phyloP scores from a whole-genome alignment of 1,284 basidiomycete genomes.

The Boletus calvinii region DNA sequence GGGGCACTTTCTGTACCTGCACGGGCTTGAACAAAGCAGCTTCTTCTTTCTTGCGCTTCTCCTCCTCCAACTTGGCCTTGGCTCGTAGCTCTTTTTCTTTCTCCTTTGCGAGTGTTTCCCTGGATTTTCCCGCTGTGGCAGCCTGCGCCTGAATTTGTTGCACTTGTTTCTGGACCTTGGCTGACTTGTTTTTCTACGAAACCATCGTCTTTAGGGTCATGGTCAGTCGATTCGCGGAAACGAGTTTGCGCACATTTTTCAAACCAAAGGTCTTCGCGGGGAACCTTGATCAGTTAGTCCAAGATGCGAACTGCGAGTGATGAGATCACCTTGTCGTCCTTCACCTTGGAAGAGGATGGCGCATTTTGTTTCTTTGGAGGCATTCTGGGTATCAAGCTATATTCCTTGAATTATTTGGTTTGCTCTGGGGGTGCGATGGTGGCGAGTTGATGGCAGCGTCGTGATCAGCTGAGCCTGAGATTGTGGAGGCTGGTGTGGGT shows the following conservation, averaged over 20 bases:
- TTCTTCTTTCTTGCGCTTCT: slow-evolving; percentile 84
- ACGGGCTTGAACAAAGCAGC: slow-evolving; percentile 78
- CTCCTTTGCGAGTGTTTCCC: slow-evolving; percentile 76
- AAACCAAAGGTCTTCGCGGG: slow-evolving; percentile 78
- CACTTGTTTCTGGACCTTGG: slow-evolving; percentile 89
- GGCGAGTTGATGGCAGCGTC: not conserved
- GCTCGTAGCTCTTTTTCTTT: slow-evolving; percentile 77
- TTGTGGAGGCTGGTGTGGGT: not conserved
- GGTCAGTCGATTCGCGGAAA: slow-evolving; percentile 8
- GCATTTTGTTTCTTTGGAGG: slow-evolving; percentile 67
- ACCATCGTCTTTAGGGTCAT: slow-evolving; percentile 13
- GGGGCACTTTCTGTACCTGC: slow-evolving; percentile 86
- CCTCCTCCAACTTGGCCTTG: slow-evolving; percentile 79
- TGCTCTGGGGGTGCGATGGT: not conserved
- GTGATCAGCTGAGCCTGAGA: not conserved
- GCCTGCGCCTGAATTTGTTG: slow-evolving; percentile 77
- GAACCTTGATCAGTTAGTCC: slow-evolving; percentile 35
- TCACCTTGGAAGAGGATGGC: slow-evolving; percentile 58
- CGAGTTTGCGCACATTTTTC: slow-evolving; percentile 71
- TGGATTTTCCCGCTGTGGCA: slow-evolving; percentile 73
- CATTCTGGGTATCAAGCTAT: slow-evolving; percentile 41
- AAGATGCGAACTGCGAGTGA: slow-evolving; percentile 18
- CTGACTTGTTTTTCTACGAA: slow-evolving; percentile 87
- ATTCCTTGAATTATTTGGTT: not conserved
- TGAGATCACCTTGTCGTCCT: slow-evolving; percentile 69